phyloP scores from a whole-genome alignment of 345 rosid genomes.

The Lumnitzera racemosa region DNA sequence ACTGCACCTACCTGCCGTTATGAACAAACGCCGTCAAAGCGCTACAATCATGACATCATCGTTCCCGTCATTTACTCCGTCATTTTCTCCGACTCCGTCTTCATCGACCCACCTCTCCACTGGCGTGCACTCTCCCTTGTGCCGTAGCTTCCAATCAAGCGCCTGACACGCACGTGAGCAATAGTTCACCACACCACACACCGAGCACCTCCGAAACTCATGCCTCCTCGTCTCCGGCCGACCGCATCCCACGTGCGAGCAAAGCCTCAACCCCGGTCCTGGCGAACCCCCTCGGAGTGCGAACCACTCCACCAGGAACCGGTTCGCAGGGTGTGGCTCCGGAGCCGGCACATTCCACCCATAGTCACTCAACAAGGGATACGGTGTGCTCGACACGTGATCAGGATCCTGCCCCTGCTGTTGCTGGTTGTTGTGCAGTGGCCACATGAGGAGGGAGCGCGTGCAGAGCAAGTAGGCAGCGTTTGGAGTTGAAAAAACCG shows the following conservation, averaged over 20 bases:
- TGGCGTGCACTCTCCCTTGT: constrained; percentile 61
- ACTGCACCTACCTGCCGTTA: background rate
- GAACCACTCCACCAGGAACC: constrained; percentile 77
- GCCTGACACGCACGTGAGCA: constrained; percentile 96
- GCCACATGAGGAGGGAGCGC: constrained; percentile 9
- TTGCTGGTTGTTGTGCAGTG: too few relatives aligned
- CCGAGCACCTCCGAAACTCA: constrained; percentile 85
- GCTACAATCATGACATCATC: constrained; percentile 17
- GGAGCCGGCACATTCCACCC: constrained; percentile 99
- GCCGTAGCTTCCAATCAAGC: constrained; percentile 76
- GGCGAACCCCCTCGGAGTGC: constrained; percentile 27
- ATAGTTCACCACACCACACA: constrained; percentile 74
- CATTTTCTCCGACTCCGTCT: constrained; percentile 24
- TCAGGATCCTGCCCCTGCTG: constrained; percentile 16
- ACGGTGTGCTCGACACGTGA: constrained; percentile 27
- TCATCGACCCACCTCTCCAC: constrained; percentile 37
- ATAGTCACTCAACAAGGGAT: constrained; percentile 82
- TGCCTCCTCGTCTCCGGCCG: constrained; percentile 77
- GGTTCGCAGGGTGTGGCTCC: constrained; percentile 73
- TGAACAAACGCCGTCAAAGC: constrained; percentile 8
- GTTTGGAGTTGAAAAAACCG: constrained; percentile 11
- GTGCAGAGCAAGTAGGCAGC: constrained; percentile 9
- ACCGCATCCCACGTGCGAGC: constrained; percentile 90
- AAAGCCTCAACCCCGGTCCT: constrained; percentile 58
- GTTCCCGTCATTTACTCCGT: constrained; percentile 18